Percentiles rank a stretch among this genome's conserved stretches.
Conservation (phyloP, 768 basidiomycete species). For the Leccinum subgranulosum region DNA sequence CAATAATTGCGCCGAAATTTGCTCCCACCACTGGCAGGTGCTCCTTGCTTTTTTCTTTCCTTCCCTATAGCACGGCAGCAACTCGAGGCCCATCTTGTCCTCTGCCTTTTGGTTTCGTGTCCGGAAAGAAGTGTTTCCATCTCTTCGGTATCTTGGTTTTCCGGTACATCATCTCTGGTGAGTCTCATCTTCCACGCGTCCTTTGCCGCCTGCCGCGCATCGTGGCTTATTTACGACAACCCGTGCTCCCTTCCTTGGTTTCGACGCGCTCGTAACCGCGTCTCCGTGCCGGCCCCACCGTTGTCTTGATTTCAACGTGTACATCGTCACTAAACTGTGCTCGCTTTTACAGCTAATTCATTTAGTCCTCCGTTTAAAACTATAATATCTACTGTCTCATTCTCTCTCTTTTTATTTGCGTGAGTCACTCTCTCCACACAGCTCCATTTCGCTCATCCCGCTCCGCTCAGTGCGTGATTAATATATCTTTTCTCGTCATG, state of each 20-base stretch:
- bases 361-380: constrained; percentile 31
- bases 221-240: constrained; percentile 33
- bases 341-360: constrained; percentile 34
- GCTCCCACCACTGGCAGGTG: constrained; percentile 19
- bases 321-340: constrained; percentile 22
- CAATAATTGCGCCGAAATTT: constrained; percentile 35
- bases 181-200: constrained; percentile 32
- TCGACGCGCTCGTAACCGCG: constrained; percentile 30
- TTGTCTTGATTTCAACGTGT: constrained; percentile 21
- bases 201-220: constrained; percentile 24
- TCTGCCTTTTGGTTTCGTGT: constrained; percentile 22
- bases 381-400: constrained; percentile 30
- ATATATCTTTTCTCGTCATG: constrained; percentile 27
- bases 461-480: constrained; percentile 28
- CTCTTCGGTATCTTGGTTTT: constrained; percentile 23
- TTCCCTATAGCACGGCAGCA: constrained; percentile 26
- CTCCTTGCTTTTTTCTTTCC: constrained; percentile 31
- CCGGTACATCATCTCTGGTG: constrained; percentile 32
- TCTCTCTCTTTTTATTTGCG: constrained; percentile 24
- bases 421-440: constrained; percentile 18
- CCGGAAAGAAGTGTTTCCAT: constrained; percentile 15
- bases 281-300: constrained; percentile 29
- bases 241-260: constrained; percentile 16
- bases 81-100: constrained; percentile 18
- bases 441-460: constrained; percentile 14